Conservation (phyloP, 768 basidiomycete species). For the Gymnopilus dilepis region DNA sequence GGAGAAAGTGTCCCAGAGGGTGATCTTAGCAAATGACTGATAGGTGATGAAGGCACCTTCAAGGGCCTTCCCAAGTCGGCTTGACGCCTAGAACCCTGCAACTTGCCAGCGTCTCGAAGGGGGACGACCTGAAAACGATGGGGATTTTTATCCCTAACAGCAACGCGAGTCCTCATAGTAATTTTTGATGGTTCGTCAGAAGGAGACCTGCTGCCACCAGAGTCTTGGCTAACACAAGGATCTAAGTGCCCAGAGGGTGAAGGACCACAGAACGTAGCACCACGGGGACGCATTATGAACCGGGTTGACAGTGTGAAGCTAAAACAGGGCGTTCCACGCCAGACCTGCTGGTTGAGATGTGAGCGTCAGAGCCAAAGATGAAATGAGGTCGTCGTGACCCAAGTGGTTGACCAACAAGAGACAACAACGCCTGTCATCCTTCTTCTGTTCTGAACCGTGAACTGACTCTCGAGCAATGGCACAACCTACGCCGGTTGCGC, state of each 20-base stretch:
- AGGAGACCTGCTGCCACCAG: conserved; percentile 11
- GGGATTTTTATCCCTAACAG: conserved; percentile 47
- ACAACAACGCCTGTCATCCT: conserved; percentile 8
- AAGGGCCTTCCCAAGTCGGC: conserved; percentile 11
- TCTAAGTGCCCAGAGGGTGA: conserved; percentile 6
- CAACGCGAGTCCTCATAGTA: conserved; percentile 51
- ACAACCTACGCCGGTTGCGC: conserved; percentile 42
- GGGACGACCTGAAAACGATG: conserved; percentile 51
- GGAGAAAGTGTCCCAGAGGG: conserved; percentile 19
- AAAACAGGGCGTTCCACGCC: background rate
- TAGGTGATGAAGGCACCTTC: conserved; percentile 13
- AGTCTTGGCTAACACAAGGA: conserved; percentile 12
- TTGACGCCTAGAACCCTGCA: conserved; percentile 9
- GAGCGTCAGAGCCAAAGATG: background rate
- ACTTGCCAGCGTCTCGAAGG: conserved; percentile 39
- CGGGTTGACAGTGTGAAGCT: background rate
- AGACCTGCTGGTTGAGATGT: background rate
- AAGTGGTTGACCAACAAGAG: conserved; percentile 12
- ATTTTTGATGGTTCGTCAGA: conserved; percentile 29
- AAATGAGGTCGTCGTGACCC: background rate
- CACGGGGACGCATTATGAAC: conserved; percentile 12
- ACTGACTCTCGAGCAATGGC: conserved; percentile 7
- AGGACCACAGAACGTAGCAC: conserved; percentile 12
- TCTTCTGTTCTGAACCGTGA: background rate
- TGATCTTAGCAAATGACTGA: conserved; percentile 11